Evolutionary conservation across 2,329 filamentous ascomycete species (phyloP).

Genomic region (Drechslera avenae): DNA sequence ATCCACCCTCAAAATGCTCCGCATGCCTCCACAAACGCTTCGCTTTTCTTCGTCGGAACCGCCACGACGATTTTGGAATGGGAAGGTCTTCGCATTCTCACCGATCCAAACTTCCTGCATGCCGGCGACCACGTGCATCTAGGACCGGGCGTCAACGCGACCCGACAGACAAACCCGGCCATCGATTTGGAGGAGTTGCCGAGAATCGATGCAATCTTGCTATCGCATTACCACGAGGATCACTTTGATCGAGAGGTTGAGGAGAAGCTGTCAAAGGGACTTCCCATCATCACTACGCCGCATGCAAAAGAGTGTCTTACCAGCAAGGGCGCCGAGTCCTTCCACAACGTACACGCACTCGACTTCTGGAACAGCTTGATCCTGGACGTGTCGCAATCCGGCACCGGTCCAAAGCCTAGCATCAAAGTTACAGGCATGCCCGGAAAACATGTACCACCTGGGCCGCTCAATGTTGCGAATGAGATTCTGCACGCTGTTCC

Average conservation of each 20-base stretch:
- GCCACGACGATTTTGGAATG: slow-evolving; percentile 63
- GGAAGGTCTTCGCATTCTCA: slow-evolving; percentile 60
- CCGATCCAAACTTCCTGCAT: slow-evolving; percentile 63
- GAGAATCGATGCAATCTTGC: slow-evolving; percentile 62
- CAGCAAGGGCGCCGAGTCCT: slow-evolving; percentile 55
- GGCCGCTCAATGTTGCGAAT: slow-evolving; percentile 53
- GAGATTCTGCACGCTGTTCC: slow-evolving; percentile 60
- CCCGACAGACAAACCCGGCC: slow-evolving; percentile 63
- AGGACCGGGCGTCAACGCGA: slow-evolving; percentile 64
- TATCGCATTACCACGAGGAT: slow-evolving; percentile 69
- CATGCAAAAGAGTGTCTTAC: slow-evolving; percentile 63
- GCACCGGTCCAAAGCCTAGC: slow-evolving; percentile 41
- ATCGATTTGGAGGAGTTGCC: slow-evolving; percentile 65
- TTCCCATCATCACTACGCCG: slow-evolving; percentile 68
- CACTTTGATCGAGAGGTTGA: slow-evolving; percentile 63
- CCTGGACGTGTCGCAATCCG: slow-evolving; percentile 48
- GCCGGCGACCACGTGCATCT: slow-evolving; percentile 70
- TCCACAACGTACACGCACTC: slow-evolving; percentile 60
- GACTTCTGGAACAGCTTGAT: slow-evolving; percentile 62
- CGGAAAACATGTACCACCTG: slow-evolving; percentile 64
- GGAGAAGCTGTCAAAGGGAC: slow-evolving; percentile 54
- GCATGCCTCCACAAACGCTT: slow-evolving; percentile 49
- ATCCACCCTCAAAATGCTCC: slow-evolving; percentile 49
- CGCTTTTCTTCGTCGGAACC: slow-evolving; percentile 61
- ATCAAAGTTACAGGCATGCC: slow-evolving; percentile 68